A percentile compares a stretch with the other conserved stretches of the same genome.
Evolutionary conservation across 2,329 filamentous ascomycete species (phyloP).

Genomic region (Fonsecaea multimorphosa): DNA sequence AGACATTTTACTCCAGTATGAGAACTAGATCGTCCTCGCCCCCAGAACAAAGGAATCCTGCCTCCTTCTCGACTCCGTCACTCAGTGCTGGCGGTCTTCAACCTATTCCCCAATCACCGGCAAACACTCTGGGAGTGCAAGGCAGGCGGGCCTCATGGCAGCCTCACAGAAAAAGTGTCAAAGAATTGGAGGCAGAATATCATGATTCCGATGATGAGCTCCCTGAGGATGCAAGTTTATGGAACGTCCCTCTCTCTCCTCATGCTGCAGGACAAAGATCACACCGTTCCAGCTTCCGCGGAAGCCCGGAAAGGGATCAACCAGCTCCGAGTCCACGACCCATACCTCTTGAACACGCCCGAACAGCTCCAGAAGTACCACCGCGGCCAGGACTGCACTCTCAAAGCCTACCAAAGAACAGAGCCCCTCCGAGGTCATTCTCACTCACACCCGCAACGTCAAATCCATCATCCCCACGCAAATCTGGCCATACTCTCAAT

Average conservation of each 20-base stretch:
- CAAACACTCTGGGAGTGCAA: constrained; percentile 30
- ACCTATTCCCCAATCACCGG: constrained; percentile 32
- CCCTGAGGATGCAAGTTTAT: constrained; percentile 57
- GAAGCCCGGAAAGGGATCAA: constrained; percentile 49
- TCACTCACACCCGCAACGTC: constrained; percentile 29
- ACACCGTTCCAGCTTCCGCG: constrained; percentile 46
- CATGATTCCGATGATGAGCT: constrained; percentile 59
- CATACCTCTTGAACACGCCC: constrained; percentile 51
- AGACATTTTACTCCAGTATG: constrained; percentile 23
- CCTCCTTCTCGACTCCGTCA: constrained; percentile 23
- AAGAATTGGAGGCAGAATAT: constrained; percentile 58
- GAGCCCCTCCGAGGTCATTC: constrained; percentile 32
- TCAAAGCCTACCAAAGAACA: constrained; percentile 42
- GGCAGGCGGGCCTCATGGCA: constrained; percentile 51
- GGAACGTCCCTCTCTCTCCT: constrained; percentile 59
- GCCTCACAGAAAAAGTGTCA: constrained; percentile 53
- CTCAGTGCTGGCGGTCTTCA: constrained; percentile 31
- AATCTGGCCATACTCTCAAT: constrained; percentile 31
- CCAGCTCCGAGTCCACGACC: constrained; percentile 44
- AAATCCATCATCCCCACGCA: constrained; percentile 40
- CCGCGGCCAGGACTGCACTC: constrained; percentile 41
- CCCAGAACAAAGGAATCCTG: constrained; percentile 25
- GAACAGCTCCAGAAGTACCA: constrained; percentile 40
- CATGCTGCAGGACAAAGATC: constrained; percentile 50
- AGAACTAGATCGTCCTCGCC: constrained; percentile 36